Conservation (phyloP, 768 basidiomycete genomes). For the Ephemerocybe angulata region DNA sequence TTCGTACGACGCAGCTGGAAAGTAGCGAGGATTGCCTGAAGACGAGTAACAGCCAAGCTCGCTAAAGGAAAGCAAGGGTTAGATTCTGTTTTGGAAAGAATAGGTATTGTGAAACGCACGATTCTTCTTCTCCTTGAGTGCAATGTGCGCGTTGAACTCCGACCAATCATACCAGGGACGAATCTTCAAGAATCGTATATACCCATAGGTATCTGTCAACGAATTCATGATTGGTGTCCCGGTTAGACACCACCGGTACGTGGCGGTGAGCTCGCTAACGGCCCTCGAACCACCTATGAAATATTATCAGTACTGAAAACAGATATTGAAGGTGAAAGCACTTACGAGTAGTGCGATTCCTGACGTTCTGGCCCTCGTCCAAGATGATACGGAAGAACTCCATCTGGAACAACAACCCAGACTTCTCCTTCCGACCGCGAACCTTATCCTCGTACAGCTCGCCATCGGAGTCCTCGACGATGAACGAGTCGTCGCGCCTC, state of each 20-base stretch:
- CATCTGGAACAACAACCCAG: constrained; percentile 48
- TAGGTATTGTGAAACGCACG: constrained; percentile 35
- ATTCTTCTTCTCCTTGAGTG: constrained; percentile 42
- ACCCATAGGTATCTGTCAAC: constrained; percentile 52
- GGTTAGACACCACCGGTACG: constrained; percentile 65
- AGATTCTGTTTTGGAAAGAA: background rate
- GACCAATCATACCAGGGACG: constrained; percentile 47
- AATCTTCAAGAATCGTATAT: constrained; percentile 40
- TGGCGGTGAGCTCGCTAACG: constrained; percentile 48
- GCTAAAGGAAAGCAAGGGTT: constrained; percentile 33
- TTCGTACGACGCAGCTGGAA: constrained; percentile 64
- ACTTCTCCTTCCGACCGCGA: constrained; percentile 32
- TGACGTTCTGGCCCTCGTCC: constrained; percentile 56
- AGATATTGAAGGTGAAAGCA: too few relatives aligned
- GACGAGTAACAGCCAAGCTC: constrained; percentile 48
- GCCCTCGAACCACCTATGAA: constrained; percentile 49
- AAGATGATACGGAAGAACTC: constrained; percentile 53
- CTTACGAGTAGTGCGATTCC: constrained; percentile 49
- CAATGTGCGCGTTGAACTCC: constrained; percentile 38
- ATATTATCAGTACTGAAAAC: background rate
- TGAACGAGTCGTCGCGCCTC: constrained; percentile 28
- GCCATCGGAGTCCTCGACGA: constrained; percentile 35
- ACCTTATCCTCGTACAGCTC: constrained; percentile 23
- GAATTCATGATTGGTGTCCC: constrained; percentile 68
- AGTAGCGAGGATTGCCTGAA: constrained; percentile 53